Conservation (phyloP, 73 alveolate species). For the Paraurostyla sp. region DNA sequence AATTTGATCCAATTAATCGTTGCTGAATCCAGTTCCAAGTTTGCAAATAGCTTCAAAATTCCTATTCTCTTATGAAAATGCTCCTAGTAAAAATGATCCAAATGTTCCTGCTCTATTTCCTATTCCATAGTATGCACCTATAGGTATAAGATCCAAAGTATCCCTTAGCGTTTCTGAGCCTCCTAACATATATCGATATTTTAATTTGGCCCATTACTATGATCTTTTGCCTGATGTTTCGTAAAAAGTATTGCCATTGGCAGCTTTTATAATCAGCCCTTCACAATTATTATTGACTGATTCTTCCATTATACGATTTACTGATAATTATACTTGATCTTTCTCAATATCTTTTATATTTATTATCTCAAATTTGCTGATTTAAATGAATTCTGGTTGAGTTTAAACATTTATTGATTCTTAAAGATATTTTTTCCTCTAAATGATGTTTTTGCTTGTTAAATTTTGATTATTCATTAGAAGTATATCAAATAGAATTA, state of each 20-base stretch:
- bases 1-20: conserved; percentile 76
- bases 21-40: conserved; percentile 95
- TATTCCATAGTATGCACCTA: conserved; percentile 92
- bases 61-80: conserved; percentile 83
- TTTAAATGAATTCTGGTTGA: conserved; percentile 22
- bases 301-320: conserved; percentile 59
- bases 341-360: neutral
- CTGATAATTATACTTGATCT: conserved; percentile 71
- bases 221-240: conserved; percentile 85
- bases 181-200: conserved; percentile 62
- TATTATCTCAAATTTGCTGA: neutral
- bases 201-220: conserved; percentile 82
- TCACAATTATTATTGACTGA: conserved; percentile 79
- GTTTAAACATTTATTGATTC: neutral
- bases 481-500: conserved; percentile 86
- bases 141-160: conserved; percentile 88
- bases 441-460: conserved; percentile 67
- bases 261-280: conserved; percentile 86
- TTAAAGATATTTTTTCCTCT: conserved; percentile 75
- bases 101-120: conserved; percentile 90
- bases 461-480: conserved; percentile 72
- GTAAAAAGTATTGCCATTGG: conserved; percentile 79
- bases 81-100: conserved; percentile 93
- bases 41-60: conserved; percentile 87
- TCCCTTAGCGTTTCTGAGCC: conserved; percentile 75